Conservation (phyloP, 352 stramenopile genomes). For the Globisporangium middletonii region DNA sequence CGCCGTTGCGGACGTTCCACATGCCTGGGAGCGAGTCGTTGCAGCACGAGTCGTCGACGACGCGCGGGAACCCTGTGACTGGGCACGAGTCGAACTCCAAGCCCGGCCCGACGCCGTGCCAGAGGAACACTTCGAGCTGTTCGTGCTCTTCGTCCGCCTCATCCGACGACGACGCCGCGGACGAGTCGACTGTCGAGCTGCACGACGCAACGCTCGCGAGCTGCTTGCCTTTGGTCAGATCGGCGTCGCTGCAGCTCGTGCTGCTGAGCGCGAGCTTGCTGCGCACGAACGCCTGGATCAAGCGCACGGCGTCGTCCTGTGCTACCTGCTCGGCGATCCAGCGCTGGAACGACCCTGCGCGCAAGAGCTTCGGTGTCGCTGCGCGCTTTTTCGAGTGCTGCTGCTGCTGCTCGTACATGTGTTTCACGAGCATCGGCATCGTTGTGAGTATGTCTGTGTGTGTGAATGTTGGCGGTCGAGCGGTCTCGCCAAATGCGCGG, state of each 20-base stretch:
- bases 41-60: slow-evolving; percentile 40
- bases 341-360: slow-evolving; percentile 18
- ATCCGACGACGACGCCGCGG: slow-evolving; percentile 10
- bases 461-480: too few relatives aligned
- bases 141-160: slow-evolving; percentile 35
- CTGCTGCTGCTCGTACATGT: too few relatives aligned
- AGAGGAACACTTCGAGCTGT: slow-evolving; percentile 57
- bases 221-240: too few relatives aligned
- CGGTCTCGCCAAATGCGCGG: neutral
- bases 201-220: slow-evolving; percentile 1
- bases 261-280: slow-evolving; percentile 11
- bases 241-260: neutral
- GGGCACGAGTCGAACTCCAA: slow-evolving; percentile 39
- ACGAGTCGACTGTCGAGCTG: slow-evolving; percentile 3
- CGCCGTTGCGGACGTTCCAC: slow-evolving; percentile 54
- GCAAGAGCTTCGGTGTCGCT: neutral
- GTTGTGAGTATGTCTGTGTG: neutral
- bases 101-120: slow-evolving; percentile 49
- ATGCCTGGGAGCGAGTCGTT: slow-evolving; percentile 61
- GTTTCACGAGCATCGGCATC: neutral
- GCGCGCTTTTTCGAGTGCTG: too few relatives aligned
- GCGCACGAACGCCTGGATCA: slow-evolving; percentile 30
- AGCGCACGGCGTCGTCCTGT: slow-evolving; percentile 25
- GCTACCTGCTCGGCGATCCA: slow-evolving; percentile 27
- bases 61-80: slow-evolving; percentile 45